A percentile compares a stretch with the other conserved stretches of the same genome.
Evolutionary conservation across 2,329 filamentous ascomycete species (phyloP).

Genomic region (Arthrobotrys musiformis): DNA sequence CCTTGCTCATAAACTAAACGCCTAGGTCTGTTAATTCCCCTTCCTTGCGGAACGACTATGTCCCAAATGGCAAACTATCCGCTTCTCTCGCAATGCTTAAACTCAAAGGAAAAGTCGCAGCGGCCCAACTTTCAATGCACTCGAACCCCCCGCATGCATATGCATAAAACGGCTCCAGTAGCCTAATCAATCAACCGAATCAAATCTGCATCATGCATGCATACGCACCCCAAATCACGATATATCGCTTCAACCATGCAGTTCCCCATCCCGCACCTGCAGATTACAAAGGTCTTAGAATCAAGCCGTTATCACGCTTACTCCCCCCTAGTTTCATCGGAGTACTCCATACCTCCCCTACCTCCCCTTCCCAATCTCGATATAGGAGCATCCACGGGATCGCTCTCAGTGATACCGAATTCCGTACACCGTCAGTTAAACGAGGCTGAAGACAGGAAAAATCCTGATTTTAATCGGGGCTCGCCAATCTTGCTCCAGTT

Average conservation of each 20-base stretch:
- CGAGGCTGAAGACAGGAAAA: neutral
- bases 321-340: neutral
- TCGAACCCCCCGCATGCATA: constrained; percentile 9
- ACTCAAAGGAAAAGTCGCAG: neutral
- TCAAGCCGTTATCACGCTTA: constrained; percentile 14
- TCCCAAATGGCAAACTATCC: neutral
- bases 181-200: constrained; percentile 17
- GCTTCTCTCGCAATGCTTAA: neutral
- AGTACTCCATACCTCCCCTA: neutral
- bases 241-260: constrained; percentile 18
- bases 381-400: constrained; percentile 10
- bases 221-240: constrained; percentile 13
- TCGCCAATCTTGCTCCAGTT: constrained; percentile 23
- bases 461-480: constrained; percentile 9
- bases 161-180: constrained; percentile 20
- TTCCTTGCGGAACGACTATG: no score
- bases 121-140: neutral
- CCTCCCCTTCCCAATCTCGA: neutral
- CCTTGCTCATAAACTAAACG: no score
- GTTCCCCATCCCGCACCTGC: constrained; percentile 7
- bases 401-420: neutral
- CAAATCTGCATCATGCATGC: constrained; percentile 16
- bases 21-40: no score
- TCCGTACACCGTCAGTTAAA: neutral
- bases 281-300: constrained; percentile 7